Conservation (phyloP, 148 eudicot genomes). For the Agrostemma githago region DNA sequence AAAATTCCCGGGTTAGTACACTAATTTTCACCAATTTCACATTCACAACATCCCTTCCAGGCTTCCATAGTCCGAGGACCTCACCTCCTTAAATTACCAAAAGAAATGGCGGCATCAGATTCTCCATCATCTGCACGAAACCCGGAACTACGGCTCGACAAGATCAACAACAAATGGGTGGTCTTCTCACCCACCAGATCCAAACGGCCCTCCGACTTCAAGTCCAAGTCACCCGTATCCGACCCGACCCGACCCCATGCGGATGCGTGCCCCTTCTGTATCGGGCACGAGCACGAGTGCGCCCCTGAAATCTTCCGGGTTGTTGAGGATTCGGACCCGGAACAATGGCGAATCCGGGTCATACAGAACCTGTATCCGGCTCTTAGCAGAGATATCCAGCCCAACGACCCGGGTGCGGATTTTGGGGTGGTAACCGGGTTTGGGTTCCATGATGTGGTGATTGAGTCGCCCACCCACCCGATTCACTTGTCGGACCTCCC, state of each 20-base stretch:
- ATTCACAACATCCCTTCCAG: not conserved
- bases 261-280: slow-evolving; percentile 75
- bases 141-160: slow-evolving; percentile 67
- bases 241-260: slow-evolving; percentile 27
- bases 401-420: slow-evolving; percentile 11
- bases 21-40: too few relatives aligned
- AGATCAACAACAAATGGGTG: slow-evolving; percentile 66
- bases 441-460: slow-evolving; percentile 91
- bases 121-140: slow-evolving; percentile 29
- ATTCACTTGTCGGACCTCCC: slow-evolving; percentile 62
- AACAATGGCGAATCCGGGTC: slow-evolving; percentile 65
- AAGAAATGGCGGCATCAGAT: slow-evolving; percentile 15
- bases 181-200: slow-evolving; percentile 85
- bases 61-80: not conserved
- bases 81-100: not conserved
- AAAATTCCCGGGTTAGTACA: too few relatives aligned
- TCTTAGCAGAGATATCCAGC: slow-evolving; percentile 50
- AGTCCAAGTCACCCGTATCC: slow-evolving; percentile 64
- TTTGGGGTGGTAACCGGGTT: slow-evolving; percentile 48
- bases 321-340: slow-evolving; percentile 25
- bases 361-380: slow-evolving; percentile 90
- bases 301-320: slow-evolving; percentile 95
- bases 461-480: slow-evolving; percentile 71
- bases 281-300: slow-evolving; percentile 77
- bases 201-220: slow-evolving; percentile 84